A percentile compares a stretch with the other conserved stretches of the same genome.
These are phyloP conservation scores for Neurospora sp. DNA, from an alignment of 495 filamentous ascomycete genomes.

Conservation along the genomic window DNA sequence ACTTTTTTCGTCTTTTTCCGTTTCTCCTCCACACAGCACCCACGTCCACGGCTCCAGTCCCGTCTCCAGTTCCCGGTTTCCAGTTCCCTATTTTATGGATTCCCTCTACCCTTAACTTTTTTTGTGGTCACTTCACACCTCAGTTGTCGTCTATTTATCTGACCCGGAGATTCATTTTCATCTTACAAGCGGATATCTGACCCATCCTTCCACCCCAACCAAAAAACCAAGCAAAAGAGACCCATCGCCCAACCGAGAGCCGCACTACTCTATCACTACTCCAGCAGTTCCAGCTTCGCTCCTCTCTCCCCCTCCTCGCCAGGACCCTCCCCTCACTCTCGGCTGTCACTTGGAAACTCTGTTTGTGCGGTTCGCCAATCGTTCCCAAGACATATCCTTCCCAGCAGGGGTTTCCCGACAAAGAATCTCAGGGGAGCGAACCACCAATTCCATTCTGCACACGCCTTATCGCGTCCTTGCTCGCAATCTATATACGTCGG, in stretches of 20 bases:
- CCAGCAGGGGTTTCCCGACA: neutral
- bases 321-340: neutral
- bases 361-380: neutral
- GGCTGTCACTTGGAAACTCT: neutral
- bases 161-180: neutral
- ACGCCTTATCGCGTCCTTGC: neutral
- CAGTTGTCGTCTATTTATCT: neutral
- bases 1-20: neutral
- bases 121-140: neutral
- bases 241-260: neutral
- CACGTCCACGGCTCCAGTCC: neutral
- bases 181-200: neutral
- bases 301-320: neutral
- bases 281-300: neutral
- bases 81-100: neutral
- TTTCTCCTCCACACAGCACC: neutral
- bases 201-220: neutral
- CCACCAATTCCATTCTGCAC: neutral
- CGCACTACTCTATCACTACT: neutral
- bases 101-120: neutral
- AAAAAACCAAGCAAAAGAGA: neutral
- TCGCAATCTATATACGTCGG: neutral
- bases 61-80: neutral
- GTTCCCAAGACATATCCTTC: neutral
- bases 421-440: neutral